Evolutionary conservation across 2,329 filamentous ascomycete genomes (phyloP).

Genomic region (Alternaria viburni): DNA sequence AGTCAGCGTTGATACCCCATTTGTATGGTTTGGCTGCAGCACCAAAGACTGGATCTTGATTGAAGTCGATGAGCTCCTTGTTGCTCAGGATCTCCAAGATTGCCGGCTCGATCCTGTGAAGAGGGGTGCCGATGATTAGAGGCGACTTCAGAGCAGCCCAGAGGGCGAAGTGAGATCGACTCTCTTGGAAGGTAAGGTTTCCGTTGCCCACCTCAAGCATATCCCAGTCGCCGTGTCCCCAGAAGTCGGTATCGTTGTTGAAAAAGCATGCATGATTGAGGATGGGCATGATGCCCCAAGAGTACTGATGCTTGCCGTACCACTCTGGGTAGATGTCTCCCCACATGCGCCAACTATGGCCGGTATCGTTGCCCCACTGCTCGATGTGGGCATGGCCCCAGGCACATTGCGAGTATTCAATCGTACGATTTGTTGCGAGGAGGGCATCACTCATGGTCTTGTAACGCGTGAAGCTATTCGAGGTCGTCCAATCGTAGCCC

Average conservation of each 20-base stretch:
- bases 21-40: constrained; percentile 48
- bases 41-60: constrained; percentile 54
- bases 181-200: constrained; percentile 36
- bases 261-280: constrained; percentile 30
- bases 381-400: constrained; percentile 43
- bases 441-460: constrained; percentile 54
- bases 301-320: constrained; percentile 7
- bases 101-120: constrained; percentile 46
- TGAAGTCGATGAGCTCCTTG: constrained; percentile 52
- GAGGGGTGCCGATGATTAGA: constrained; percentile 52
- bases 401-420: constrained; percentile 44
- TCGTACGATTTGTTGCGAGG: constrained; percentile 47
- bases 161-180: constrained; percentile 48
- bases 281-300: constrained; percentile 25
- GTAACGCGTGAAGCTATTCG: constrained; percentile 57
- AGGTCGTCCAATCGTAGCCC: constrained; percentile 59
- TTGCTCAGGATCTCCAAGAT: constrained; percentile 51
- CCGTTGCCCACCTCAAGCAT: constrained; percentile 50
- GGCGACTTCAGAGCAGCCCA: constrained; percentile 53
- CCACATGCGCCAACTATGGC: constrained; percentile 41
- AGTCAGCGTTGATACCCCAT: constrained; percentile 59
- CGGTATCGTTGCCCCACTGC: constrained; percentile 41
- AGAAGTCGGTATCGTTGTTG: constrained; percentile 25
- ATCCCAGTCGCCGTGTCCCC: constrained; percentile 33
- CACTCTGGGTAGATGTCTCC: constrained; percentile 32